These are phyloP conservation scores for Penicillium sumatraense DNA, from an alignment of 2,329 filamentous ascomycete genomes.

Conservation along the genomic window DNA sequence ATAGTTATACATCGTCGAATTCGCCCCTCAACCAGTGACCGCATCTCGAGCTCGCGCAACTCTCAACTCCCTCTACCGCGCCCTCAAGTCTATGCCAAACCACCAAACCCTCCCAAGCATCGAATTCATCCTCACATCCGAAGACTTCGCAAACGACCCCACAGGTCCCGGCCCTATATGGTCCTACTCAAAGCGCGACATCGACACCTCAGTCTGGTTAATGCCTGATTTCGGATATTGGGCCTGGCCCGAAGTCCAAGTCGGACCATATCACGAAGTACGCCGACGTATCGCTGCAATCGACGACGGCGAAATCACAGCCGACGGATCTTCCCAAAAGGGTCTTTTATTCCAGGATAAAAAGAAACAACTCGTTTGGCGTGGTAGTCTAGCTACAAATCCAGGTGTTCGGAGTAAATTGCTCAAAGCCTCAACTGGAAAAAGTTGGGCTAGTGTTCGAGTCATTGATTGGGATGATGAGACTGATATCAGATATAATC, in stretches of 20 bases:
- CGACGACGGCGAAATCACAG: slow-evolving; percentile 35
- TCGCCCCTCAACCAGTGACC: slow-evolving; percentile 38
- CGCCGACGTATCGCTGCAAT: slow-evolving; percentile 42
- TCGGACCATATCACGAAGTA: slow-evolving; percentile 51
- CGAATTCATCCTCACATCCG: slow-evolving; percentile 54
- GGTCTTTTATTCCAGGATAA: slow-evolving; percentile 44
- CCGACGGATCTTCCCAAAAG: slow-evolving; percentile 29
- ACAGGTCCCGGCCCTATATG: slow-evolving; percentile 39
- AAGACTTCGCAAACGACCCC: slow-evolving; percentile 47
- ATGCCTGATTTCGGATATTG: slow-evolving; percentile 62
- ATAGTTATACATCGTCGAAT: slow-evolving; percentile 45
- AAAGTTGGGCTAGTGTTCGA: slow-evolving; percentile 54
- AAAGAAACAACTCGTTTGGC: slow-evolving; percentile 54
- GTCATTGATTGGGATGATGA: slow-evolving; percentile 48
- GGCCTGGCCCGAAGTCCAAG: slow-evolving; percentile 56
- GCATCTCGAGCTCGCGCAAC: slow-evolving; percentile 47
- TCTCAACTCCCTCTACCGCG: slow-evolving; percentile 54
- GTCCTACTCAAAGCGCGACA: slow-evolving; percentile 48
- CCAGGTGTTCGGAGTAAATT: slow-evolving; percentile 45
- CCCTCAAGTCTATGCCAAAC: slow-evolving; percentile 47
- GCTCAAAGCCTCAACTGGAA: slow-evolving; percentile 42
- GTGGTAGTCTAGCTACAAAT: slow-evolving; percentile 48
- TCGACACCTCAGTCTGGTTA: slow-evolving; percentile 52
- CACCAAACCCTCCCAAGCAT: slow-evolving; percentile 50
- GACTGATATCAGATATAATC: slow-evolving; percentile 44